Conservation (phyloP, 177 flowering plant species). For the Vitis hybrid region DNA sequence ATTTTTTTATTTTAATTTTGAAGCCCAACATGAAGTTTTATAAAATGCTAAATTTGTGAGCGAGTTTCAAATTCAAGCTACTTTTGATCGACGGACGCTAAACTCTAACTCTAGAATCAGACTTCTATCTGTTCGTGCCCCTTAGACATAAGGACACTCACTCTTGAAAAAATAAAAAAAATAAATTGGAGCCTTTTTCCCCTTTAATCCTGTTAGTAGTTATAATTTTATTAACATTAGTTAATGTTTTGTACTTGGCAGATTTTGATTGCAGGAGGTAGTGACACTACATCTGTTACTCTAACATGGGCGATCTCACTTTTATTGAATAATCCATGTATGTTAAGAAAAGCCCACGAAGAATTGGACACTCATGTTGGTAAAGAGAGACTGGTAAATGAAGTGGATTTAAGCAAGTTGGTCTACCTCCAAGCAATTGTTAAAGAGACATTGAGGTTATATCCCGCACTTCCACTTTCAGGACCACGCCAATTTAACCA, state of each 20-base stretch:
- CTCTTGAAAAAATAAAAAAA: too few relatives aligned
- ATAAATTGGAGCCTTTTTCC: too few relatives aligned
- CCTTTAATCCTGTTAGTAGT: too few relatives aligned
- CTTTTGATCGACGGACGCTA: too few relatives aligned
- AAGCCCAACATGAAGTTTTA: too few relatives aligned
- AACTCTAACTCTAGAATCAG: too few relatives aligned
- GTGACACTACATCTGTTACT: not conserved
- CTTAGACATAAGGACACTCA: too few relatives aligned
- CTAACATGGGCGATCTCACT: not conserved
- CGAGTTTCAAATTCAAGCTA: too few relatives aligned
- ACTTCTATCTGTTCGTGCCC: too few relatives aligned
- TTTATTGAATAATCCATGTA: not conserved
- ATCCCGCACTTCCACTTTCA: not conserved
- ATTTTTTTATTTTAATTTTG: too few relatives aligned
- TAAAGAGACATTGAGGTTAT: slow-evolving; percentile 1
- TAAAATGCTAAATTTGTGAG: too few relatives aligned
- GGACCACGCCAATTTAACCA: not conserved
- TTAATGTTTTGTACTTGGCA: not conserved
- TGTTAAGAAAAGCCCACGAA: not conserved
- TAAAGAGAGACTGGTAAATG: not conserved
- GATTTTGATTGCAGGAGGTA: not conserved
- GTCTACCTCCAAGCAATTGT: not conserved
- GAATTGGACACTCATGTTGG: not conserved
- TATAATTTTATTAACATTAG: too few relatives aligned
- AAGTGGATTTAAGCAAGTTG: not conserved